Conservation (phyloP, 1,284 basidiomycete genomes). For the Leccinum pseudoinsigne region DNA sequence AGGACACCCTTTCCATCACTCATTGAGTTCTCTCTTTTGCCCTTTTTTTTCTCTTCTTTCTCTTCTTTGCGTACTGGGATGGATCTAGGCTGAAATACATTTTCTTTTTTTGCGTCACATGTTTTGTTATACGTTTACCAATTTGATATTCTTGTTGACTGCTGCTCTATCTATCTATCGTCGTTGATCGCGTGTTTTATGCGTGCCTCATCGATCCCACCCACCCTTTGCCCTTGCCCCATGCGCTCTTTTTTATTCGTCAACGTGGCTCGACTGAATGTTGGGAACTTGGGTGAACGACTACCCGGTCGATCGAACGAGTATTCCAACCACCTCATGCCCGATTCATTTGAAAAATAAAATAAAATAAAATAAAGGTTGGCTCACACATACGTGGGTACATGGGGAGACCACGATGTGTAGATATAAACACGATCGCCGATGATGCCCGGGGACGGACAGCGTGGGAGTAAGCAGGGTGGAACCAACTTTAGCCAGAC, state of each 20-base stretch:
- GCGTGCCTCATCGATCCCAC: not conserved
- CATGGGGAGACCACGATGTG: not conserved
- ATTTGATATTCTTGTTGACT: conserved; percentile 34
- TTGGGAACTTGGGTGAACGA: no score
- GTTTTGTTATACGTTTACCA: not conserved
- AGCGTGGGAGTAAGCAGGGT: not conserved
- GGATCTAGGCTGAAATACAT: conserved; percentile 72
- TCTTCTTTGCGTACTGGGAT: conserved; percentile 43
- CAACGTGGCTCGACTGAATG: not conserved
- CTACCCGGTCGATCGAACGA: not conserved
- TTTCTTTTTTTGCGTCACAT: conserved; percentile 50
- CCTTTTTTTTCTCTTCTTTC: conserved; percentile 25
- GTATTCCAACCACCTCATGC: not conserved
- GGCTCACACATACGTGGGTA: not conserved
- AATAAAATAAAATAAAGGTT: not conserved
- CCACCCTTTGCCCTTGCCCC: not conserved
- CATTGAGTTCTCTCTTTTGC: conserved; percentile 45
- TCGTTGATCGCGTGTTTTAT: conserved; percentile 21
- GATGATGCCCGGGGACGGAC: not conserved
- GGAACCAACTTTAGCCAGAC: no score
- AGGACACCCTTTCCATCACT: conserved; percentile 19
- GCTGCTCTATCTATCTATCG: conserved; percentile 24
- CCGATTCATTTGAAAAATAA: not conserved
- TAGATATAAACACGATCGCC: not conserved
- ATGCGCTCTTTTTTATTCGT: not conserved